Evolutionary conservation across 345 rosid genomes (phyloP).

Genomic region (Mercurialis annua): DNA sequence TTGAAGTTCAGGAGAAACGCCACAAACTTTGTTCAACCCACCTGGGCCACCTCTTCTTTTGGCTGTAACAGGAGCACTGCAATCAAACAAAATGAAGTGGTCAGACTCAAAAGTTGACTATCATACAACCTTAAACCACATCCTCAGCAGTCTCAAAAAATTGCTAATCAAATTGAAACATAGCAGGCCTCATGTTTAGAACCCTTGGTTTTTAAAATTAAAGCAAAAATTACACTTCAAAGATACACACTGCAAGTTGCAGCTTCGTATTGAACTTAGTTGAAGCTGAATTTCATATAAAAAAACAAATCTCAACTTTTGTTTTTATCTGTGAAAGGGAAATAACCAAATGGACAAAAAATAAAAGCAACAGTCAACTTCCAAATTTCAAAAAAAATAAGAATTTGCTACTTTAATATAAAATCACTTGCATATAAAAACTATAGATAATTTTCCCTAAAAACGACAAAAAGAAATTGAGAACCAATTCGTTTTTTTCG

Average conservation of each 20-base stretch:
- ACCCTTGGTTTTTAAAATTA: no score
- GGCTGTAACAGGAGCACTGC: slow-evolving; percentile 65
- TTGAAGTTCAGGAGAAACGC: slow-evolving; percentile 91
- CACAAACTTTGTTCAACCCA: slow-evolving; percentile 91
- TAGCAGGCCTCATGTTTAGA: no score
- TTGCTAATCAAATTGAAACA: no score
- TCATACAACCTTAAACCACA: neutral
- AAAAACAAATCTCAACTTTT: neutral
- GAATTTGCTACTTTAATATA: neutral
- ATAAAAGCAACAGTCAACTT: neutral
- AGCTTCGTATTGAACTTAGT: neutral
- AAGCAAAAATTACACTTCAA: neutral
- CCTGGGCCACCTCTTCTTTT: slow-evolving; percentile 97
- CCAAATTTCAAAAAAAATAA: neutral
- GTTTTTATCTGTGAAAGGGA: neutral
- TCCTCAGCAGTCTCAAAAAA: neutral
- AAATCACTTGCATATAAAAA: neutral
- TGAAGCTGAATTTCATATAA: neutral
- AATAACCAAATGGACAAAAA: neutral
- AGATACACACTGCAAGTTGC: neutral
- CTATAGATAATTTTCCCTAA: neutral
- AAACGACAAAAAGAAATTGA: neutral
- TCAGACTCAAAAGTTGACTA: no score
- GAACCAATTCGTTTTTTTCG: neutral
- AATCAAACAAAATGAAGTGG: no score